Evolutionary conservation across 257 asterid species (phyloP), one percentile per base, ranked within the genome.

Genomic region (Capsicum pubescens): DNA sequence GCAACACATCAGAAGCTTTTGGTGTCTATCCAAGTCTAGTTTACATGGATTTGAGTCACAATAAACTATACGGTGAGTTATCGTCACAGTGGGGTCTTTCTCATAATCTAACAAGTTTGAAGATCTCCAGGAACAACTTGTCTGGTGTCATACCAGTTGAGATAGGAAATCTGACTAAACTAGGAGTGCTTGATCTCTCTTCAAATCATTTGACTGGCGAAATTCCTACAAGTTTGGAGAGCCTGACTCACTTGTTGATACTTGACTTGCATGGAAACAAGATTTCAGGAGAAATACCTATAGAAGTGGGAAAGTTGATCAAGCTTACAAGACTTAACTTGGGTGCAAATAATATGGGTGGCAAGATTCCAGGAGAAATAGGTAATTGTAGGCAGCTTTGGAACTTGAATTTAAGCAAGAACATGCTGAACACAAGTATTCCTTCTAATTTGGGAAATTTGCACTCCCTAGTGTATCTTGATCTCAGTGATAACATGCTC

Each of bases 31-130:
- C 92, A 14, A 17, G 84, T 70, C 50, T 90, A 17, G 8, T 48
- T 46, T 84, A 50, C 26, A 52, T 86, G 35, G 84, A 84, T 32
- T 85, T 89, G 83, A 89, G 89, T 32, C 32, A 80, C 35, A 91
- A 91, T 57, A 64, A 50, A 17, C 70, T 89, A 26, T 69, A 67
- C 4, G 94, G 91, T 32, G 88, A 88, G 82, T 63, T 91, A 11
- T 79, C 92, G 7, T 58, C 83, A n/a, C 81, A 86, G 13, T 89
- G 94, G 94, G 87, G 87, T 0, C 4, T 72, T 59, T 89, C 79
- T 39, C 46, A 21, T 42, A 82, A 86, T 16, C 66, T 91, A 68
- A 67, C 83, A 8, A 16, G 21, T 3, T 50, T 91, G 35, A 50
- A 10, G 13, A 86, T 89, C 13, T 86, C 91, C 15, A 79, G 76